phyloP scores from a whole-genome alignment of 768 basidiomycete species.

The Lyophyllum atratum region DNA sequence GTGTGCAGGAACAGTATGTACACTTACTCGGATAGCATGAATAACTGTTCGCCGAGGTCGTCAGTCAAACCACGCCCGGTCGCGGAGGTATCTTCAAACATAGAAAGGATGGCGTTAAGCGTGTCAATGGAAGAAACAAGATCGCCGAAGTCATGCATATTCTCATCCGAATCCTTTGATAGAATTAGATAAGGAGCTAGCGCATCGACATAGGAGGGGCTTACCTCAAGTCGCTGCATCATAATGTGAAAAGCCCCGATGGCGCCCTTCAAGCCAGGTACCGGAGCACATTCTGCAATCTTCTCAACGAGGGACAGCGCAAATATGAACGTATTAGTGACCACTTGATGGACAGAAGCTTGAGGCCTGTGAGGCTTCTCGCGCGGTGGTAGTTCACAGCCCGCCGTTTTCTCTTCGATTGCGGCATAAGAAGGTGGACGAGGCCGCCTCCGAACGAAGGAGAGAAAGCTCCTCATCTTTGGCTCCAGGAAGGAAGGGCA shows the following conservation, averaged over 20 bases:
- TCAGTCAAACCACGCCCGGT: constrained; percentile 17
- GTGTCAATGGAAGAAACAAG: constrained; percentile 11
- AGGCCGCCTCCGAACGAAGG: not conserved
- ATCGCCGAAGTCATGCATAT: constrained; percentile 10
- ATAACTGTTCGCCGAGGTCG: constrained; percentile 16
- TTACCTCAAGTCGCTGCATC: constrained; percentile 13
- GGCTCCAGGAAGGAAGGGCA: not conserved
- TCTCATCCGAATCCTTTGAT: constrained; percentile 12
- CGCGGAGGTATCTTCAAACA: constrained; percentile 15
- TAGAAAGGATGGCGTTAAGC: constrained; percentile 12
- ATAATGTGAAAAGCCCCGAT: constrained; percentile 10
- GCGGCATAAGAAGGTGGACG: not conserved
- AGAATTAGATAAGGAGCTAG: not conserved
- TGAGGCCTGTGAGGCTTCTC: not conserved
- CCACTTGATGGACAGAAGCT: constrained; percentile 4
- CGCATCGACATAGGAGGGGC: not conserved
- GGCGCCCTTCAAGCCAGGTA: constrained; percentile 14
- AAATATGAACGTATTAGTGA: constrained; percentile 13
- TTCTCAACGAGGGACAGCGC: constrained; percentile 16
- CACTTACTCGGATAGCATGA: constrained; percentile 13
- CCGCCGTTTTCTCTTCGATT: constrained; percentile 6
- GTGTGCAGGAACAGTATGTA: not conserved
- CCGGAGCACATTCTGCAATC: constrained; percentile 17
- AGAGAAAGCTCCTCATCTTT: not conserved
- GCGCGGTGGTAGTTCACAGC: not conserved